These are phyloP conservation scores for Diaporthe nobilis DNA, from an alignment of 2,329 filamentous ascomycete genomes.

Conservation along the genomic window DNA sequence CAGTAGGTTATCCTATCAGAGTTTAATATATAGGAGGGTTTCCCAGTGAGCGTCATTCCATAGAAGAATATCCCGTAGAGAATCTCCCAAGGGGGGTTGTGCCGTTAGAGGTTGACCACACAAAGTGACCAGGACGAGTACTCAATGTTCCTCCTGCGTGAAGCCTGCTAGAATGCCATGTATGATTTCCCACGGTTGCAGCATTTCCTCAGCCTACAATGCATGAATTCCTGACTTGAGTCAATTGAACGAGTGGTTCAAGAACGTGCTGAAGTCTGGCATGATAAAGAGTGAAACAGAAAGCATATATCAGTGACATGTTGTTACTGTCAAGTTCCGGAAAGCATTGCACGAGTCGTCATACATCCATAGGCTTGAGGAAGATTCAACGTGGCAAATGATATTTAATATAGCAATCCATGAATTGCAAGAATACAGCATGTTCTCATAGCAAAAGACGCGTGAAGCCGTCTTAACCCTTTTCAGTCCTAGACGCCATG, in stretches of 20 bases:
- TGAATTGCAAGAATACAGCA: neutral
- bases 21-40: too few species aligned
- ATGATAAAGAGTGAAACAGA: neutral
- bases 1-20: too few species aligned
- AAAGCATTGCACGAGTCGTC: neutral
- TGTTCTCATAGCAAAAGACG: neutral
- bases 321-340: too few species aligned
- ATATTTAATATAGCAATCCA: neutral
- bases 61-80: too few species aligned
- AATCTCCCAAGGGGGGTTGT: too few species aligned
- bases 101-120: too few species aligned
- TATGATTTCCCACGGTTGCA: neutral
- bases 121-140: too few species aligned
- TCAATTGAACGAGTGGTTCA: neutral
- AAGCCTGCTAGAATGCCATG: neutral
- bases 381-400: neutral
- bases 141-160: neutral
- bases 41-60: too few species aligned
- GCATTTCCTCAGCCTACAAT: neutral
- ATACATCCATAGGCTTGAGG: neutral
- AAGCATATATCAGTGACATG: neutral
- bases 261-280: neutral
- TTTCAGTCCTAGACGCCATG: constrained; percentile 16
- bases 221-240: neutral
- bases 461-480: neutral